phyloP scores from a whole-genome alignment of 83 land plant species.

The Thuja plicata region DNA sequence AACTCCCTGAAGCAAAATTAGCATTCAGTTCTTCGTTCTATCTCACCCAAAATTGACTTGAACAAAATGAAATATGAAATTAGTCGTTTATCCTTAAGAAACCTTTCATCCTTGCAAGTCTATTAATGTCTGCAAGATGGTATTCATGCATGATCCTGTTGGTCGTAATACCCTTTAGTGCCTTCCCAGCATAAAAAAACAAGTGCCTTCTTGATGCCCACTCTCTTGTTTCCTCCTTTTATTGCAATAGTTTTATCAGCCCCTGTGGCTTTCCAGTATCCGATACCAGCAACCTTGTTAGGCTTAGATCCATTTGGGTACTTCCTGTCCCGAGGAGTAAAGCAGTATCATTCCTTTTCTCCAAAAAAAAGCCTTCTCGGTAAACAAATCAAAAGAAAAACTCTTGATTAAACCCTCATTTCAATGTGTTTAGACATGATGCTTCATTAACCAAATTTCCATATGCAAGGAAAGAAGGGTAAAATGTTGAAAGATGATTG shows the following conservation, averaged over 20 bases:
- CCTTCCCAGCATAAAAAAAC: constrained; percentile 15
- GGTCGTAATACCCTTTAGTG: not conserved
- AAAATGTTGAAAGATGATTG: too few relatives aligned
- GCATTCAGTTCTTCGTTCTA: not conserved
- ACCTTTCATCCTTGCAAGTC: constrained; percentile 8
- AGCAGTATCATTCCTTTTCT: constrained; percentile 15
- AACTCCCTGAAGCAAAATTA: not conserved
- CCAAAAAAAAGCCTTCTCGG: constrained; percentile 15
- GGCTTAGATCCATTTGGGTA: constrained; percentile 19
- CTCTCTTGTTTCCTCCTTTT: constrained; percentile 16
- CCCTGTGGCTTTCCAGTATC: constrained; percentile 16
- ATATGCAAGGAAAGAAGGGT: not conserved
- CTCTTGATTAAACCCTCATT: not conserved
- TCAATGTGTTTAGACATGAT: not conserved
- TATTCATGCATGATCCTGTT: constrained; percentile 16
- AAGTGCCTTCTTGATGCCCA: constrained; percentile 14
- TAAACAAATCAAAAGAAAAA: not conserved
- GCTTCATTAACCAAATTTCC: too few relatives aligned
- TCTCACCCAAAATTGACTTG: not conserved
- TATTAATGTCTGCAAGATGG: not conserved
- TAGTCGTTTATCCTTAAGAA: not conserved
- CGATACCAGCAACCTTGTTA: constrained; percentile 10
- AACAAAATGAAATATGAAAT: not conserved
- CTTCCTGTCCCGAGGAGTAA: constrained; percentile 15
- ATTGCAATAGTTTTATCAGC: constrained; percentile 9